Evolutionary conservation across 805 yeast species (phyloP).

Genomic region (Hanseniaspora hatyaiensis): DNA sequence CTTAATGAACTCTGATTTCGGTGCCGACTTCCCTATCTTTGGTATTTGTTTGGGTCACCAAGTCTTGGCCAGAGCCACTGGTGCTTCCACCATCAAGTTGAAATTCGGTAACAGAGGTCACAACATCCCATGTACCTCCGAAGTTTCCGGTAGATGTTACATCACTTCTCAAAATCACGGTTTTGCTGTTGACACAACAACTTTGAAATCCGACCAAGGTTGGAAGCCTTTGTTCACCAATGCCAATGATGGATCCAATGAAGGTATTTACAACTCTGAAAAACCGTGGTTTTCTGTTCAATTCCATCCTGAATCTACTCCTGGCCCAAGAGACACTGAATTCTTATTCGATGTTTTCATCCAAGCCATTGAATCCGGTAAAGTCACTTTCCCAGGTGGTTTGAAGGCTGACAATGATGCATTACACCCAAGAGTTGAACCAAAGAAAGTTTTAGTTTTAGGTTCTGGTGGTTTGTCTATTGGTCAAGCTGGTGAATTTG

Average conservation of each 20-base stretch:
- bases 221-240: constrained; percentile 94
- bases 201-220: constrained; percentile 46
- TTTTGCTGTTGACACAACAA: constrained; percentile 78
- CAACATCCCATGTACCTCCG: constrained; percentile 88
- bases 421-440: constrained; percentile 66
- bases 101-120: constrained; percentile 99
- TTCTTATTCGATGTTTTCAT: constrained; percentile 90
- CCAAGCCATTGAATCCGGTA: constrained; percentile 59
- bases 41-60: constrained; percentile 99
- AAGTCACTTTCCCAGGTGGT: constrained; percentile 90
- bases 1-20: constrained; percentile 43
- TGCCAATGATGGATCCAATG: constrained; percentile 94
- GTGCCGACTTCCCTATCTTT: constrained; percentile 52
- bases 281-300: constrained; percentile 94
- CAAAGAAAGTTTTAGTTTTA: constrained; percentile 73
- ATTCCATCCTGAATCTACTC: constrained; percentile 98
- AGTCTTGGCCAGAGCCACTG: constrained; percentile 85
- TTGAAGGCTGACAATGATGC: constrained; percentile 56
- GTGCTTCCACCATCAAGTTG: constrained; percentile 83
- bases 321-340: constrained; percentile 99
- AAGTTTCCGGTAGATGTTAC: constrained; percentile 88
- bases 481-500: constrained; percentile 98
- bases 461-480: constrained; percentile 97
- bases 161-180: constrained; percentile 99
- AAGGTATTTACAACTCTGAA: constrained; percentile 86